A percentile compares a stretch with the other conserved stretches of the same genome.
Conservation (phyloP, 805 yeast species). For the Yarrowia divulgata region DNA sequence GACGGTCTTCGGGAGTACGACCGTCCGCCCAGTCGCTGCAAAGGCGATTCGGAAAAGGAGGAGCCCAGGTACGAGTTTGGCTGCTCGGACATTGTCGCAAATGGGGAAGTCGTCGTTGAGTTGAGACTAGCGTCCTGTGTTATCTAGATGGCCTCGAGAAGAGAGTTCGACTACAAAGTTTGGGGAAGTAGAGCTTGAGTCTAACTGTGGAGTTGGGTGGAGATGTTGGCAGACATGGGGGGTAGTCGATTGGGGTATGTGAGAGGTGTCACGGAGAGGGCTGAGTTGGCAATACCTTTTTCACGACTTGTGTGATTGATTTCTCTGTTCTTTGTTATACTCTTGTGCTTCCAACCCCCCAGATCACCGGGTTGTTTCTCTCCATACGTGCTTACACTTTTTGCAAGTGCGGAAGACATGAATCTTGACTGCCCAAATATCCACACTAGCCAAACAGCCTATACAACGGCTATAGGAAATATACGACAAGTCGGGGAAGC, state of each 20-base stretch:
- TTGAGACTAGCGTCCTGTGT: conserved; percentile 3
- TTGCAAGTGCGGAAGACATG: no score
- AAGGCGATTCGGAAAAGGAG: conserved; percentile 35
- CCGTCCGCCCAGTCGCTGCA: conserved; percentile 35
- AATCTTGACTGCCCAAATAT: no score
- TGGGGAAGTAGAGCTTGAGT: conserved; percentile 11
- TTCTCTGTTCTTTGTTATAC: no score
- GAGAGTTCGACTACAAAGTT: conserved; percentile 16
- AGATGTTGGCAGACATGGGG: background rate
- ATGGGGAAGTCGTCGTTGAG: conserved; percentile 1
- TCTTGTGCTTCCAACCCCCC: no score
- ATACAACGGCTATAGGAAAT: background rate
- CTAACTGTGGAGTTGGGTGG: background rate
- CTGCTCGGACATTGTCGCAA: conserved; percentile 14
- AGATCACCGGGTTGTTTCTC: no score
- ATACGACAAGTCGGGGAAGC: no score
- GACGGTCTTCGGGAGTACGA: conserved; percentile 35
- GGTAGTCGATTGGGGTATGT: no score
- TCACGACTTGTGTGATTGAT: no score
- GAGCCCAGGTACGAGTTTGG: conserved; percentile 36
- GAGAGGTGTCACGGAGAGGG: no score
- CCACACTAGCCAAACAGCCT: background rate
- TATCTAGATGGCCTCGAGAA: conserved; percentile 29
- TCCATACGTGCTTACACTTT: background rate
- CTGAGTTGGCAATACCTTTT: no score